phyloP scores from a whole-genome alignment of 2,329 filamentous ascomycete species.

The Elsinoe australis region DNA sequence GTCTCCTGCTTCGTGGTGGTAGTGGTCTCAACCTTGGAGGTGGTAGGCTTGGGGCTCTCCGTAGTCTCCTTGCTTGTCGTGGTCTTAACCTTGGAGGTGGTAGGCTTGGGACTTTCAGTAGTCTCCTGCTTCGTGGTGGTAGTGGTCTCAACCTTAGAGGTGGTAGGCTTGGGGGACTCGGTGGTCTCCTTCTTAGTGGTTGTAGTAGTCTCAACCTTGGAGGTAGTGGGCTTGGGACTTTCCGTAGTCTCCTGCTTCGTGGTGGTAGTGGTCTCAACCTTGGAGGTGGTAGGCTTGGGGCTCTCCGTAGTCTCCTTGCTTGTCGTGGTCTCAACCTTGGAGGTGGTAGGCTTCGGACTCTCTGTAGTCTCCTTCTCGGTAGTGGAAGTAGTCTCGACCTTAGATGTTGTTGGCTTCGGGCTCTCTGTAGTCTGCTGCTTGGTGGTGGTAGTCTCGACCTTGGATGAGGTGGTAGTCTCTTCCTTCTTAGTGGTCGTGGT shows the following conservation, averaged over 20 bases:
- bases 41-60: not conserved
- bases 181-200: not conserved
- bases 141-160: not conserved
- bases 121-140: not conserved
- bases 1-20: not conserved
- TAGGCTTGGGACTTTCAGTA: not conserved
- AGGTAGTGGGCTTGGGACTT: not conserved
- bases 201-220: too few species aligned
- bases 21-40: too few species aligned
- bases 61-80: not conserved
- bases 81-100: not conserved
- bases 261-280: not conserved
- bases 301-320: not conserved
- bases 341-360: not conserved
- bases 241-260: not conserved
- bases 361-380: too few species aligned
- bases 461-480: too few species aligned
- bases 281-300: not conserved
- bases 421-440: not conserved
- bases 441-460: not conserved
- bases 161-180: not conserved
- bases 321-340: not conserved
- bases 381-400: not conserved
- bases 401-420: not conserved
- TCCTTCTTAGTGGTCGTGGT: not conserved